Evolutionary conservation across 306 rosid genomes (phyloP).

Genomic region (Cucurbita argyrosperma): DNA sequence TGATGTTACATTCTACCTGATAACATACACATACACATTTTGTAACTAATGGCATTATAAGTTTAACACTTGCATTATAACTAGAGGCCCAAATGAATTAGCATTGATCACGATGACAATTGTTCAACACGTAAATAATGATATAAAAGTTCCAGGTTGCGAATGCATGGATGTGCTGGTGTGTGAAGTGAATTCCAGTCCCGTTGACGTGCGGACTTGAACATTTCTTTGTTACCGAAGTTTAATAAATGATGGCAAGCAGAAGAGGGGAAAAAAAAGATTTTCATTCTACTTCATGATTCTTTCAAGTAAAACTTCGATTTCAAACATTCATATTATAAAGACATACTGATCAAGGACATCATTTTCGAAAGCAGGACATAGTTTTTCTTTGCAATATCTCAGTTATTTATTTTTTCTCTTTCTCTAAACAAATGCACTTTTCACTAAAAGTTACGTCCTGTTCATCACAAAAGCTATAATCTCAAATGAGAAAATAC

Average conservation of each 20-base stretch:
- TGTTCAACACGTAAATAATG: not conserved
- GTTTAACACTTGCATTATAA: not conserved
- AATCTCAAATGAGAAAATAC: not conserved
- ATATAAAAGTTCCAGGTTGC: not conserved
- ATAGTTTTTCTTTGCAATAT: not conserved
- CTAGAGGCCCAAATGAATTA: not conserved
- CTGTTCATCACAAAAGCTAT: not conserved
- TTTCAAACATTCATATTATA: not conserved
- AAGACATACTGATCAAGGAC: not conserved
- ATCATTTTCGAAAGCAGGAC: not conserved
- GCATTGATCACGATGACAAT: not conserved
- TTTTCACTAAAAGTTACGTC: not conserved
- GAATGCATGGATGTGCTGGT: not conserved
- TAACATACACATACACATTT: not conserved
- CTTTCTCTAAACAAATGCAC: not conserved
- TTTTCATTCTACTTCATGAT: not conserved
- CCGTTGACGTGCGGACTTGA: not conserved
- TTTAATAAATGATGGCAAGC: not conserved
- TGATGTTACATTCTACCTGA: not conserved
- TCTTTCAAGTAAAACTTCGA: not conserved
- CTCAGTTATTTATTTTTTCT: not conserved
- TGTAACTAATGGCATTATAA: not conserved
- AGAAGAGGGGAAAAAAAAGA: not conserved
- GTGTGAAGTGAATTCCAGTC: not conserved
- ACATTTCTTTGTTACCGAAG: not conserved